Evolutionary conservation across 2,329 filamentous ascomycete genomes (phyloP).

Genomic region (Metarhizium guizhouense): DNA sequence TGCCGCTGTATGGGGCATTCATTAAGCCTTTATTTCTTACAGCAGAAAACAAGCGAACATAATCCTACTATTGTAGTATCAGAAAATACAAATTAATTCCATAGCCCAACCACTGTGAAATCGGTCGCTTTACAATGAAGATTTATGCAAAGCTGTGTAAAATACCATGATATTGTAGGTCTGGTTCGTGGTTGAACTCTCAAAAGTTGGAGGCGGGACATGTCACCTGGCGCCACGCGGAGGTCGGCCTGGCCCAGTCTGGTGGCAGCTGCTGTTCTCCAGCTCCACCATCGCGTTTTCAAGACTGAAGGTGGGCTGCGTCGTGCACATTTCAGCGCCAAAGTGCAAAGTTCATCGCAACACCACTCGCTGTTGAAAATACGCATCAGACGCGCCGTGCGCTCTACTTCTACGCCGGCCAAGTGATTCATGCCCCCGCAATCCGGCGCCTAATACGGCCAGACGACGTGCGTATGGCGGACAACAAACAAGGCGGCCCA

Average conservation of each 20-base stretch:
- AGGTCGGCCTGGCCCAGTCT: too few species aligned
- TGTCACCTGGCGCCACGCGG: too few species aligned
- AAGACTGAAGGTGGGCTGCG: too few species aligned
- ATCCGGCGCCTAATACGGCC: not conserved
- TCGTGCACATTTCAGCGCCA: too few species aligned
- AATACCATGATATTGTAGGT: too few species aligned
- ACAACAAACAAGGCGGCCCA: slow-evolving; percentile 19
- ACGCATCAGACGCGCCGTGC: not conserved
- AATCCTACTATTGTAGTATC: not conserved
- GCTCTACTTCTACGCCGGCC: not conserved
- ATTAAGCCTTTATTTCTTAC: not conserved
- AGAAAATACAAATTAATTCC: not conserved
- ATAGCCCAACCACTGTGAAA: not conserved
- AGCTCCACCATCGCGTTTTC: too few species aligned
- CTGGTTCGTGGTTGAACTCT: too few species aligned
- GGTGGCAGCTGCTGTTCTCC: too few species aligned
- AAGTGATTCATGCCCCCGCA: not conserved
- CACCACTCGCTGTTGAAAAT: not conserved
- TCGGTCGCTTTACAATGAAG: too few species aligned
- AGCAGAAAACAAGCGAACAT: not conserved
- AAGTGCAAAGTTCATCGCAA: not conserved
- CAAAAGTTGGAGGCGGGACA: too few species aligned
- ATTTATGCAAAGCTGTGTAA: too few species aligned
- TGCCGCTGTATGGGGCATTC: not conserved
- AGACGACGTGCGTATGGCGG: slow-evolving; percentile 21